Percentiles rank a stretch among this genome's conserved stretches.
Conservation (phyloP, 2,329 filamentous ascomycete species). For the Bipolaris zeicola region DNA sequence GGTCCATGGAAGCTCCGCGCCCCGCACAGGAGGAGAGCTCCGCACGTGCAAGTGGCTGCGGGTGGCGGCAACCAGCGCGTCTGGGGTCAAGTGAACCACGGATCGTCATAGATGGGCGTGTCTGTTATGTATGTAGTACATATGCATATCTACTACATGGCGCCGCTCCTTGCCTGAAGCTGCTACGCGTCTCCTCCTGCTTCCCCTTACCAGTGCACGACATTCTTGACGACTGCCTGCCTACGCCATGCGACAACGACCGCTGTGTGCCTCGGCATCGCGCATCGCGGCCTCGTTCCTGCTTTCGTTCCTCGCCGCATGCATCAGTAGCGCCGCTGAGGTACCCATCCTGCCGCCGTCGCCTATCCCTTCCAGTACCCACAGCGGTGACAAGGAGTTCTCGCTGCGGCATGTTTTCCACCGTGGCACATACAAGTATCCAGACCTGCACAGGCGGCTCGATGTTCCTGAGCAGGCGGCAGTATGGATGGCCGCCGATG, state of each 20-base stretch:
- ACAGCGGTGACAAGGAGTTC: slow-evolving; percentile 37
- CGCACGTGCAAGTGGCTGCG: slow-evolving; percentile 17
- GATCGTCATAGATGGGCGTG: slow-evolving; percentile 19
- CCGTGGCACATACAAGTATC: slow-evolving; percentile 81
- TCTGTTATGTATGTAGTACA: neutral
- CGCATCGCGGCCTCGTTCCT: slow-evolving; percentile 68
- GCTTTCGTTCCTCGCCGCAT: slow-evolving; percentile 68
- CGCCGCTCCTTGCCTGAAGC: neutral
- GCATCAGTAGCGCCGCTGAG: slow-evolving; percentile 48
- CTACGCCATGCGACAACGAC: slow-evolving; percentile 36
- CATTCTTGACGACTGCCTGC: neutral
- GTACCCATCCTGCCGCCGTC: slow-evolving; percentile 35
- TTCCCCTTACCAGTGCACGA: neutral
- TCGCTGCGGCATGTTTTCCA: slow-evolving; percentile 86
- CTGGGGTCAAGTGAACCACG: slow-evolving; percentile 11
- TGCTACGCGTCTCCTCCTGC: neutral
- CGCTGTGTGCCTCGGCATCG: slow-evolving; percentile 58
- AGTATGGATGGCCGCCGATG: slow-evolving; percentile 68
- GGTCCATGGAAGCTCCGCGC: slow-evolving; percentile 3
- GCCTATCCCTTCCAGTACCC: slow-evolving; percentile 27
- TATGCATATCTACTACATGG: neutral
- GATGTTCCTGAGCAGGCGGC: slow-evolving; percentile 69
- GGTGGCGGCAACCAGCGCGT: slow-evolving; percentile 1
- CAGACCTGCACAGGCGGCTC: slow-evolving; percentile 74
- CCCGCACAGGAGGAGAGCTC: slow-evolving; percentile 12